Percentiles rank a stretch among this genome's conserved stretches.
These are phyloP conservation scores for Xylariaceae sp. DNA, from an alignment of 2,329 filamentous ascomycete genomes.

Conservation along the genomic window DNA sequence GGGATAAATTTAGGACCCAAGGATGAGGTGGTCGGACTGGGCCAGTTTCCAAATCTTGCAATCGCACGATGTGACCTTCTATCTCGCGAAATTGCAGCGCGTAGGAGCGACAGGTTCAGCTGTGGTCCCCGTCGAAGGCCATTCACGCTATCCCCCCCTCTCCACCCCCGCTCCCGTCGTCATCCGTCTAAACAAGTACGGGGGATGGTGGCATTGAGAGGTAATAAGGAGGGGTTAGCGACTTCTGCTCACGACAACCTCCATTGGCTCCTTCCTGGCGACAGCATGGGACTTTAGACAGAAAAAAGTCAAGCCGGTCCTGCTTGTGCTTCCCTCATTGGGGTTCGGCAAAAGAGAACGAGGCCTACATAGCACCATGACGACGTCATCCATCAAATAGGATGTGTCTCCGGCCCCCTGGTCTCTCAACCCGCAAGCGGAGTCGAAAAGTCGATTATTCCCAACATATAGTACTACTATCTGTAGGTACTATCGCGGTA, in stretches of 20 bases:
- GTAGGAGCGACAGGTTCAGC: neutral
- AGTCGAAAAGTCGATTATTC: neutral
- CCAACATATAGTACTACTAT: neutral
- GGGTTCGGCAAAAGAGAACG: constrained; percentile 1
- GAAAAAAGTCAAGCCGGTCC: neutral
- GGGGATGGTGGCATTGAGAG: constrained; percentile 2
- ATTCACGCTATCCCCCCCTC: neutral
- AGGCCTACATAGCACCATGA: constrained; percentile 2
- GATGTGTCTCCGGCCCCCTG: constrained; percentile 10
- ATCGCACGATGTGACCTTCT: neutral
- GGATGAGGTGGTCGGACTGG: neutral
- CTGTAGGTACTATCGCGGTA: neutral
- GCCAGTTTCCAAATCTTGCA: neutral
- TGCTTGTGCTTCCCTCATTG: constrained; percentile 1
- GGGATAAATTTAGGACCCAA: neutral
- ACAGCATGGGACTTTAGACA: constrained; percentile 5
- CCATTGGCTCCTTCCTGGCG: constrained; percentile 2
- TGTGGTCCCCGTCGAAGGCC: neutral
- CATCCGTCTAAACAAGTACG: neutral
- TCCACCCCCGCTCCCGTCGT: neutral
- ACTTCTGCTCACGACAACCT: neutral
- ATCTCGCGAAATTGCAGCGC: neutral
- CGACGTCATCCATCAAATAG: constrained; percentile 15
- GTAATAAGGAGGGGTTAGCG: neutral
- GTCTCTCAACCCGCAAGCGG: neutral